Evolutionary conservation across 306 rosid genomes (phyloP), one percentile per base, ranked within the genome.

Genomic region (Citrullus colocynthis): DNA sequence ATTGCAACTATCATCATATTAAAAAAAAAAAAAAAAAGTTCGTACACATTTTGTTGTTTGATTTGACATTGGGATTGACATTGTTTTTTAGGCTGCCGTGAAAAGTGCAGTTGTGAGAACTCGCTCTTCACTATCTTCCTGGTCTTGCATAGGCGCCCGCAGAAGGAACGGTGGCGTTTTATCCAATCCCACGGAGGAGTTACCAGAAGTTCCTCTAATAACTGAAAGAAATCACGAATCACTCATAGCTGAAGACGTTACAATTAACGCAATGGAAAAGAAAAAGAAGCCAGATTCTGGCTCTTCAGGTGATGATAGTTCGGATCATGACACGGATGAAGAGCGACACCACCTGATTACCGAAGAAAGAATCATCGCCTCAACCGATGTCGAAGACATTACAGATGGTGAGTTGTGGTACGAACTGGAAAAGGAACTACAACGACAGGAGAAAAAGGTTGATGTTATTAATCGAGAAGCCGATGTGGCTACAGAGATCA

Each of bases 111-210:
- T 95, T 74, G 97, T 95, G 32, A 84, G 97, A 78, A 95, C 96
- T 32, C 98, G 91, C 66, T 89, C 98, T 63, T 90, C 97, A 1
- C 75, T 95, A 74, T 83, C 96, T 59, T 90, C 97, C 1, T 95
- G 98, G 98, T 95, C 97, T 63, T 95, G 98, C 89, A 95, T 95
- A 88, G 96, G 93, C 39, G 97, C 96, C 16, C 96, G 97, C 6
- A 91, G 93, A 32, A 95, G 98, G 41, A 88, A 83, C 76, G 88
- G 91, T 37, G 84, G 88, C 76, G 73, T 85, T 42, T 67, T 81
- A 11, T 12, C 81, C 20, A 80, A 74, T 64, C 77, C 96, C 39
- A 80, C 86, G 3, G 91, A 82, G 18, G 88, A 83, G 67, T 57
- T 69, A 61, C 83, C 71, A 2, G 91, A 89, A 81, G 74, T 66